These are phyloP conservation scores for Neurospora sp. DNA, from an alignment of 495 filamentous ascomycete genomes.

Conservation along the genomic window DNA sequence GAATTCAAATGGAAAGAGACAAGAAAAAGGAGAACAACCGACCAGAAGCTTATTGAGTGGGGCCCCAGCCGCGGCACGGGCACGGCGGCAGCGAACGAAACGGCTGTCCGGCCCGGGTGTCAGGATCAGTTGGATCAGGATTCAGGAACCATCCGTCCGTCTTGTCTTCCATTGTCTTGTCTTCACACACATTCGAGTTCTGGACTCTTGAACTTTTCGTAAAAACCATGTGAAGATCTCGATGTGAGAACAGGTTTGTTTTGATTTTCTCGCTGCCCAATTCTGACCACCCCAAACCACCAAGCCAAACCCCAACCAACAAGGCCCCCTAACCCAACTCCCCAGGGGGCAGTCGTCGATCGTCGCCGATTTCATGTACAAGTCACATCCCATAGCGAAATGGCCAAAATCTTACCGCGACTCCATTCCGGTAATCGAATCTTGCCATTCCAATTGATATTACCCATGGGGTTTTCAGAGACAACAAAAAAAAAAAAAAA, in stretches of 20 bases:
- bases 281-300: background rate
- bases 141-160: background rate
- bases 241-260: background rate
- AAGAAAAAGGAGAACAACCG: background rate
- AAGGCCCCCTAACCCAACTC: background rate
- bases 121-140: background rate
- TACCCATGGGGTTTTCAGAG: background rate
- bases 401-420: background rate
- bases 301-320: background rate
- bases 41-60: background rate
- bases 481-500: background rate
- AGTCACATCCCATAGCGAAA: background rate
- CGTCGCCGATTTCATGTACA: background rate
- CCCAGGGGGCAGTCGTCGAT: background rate
- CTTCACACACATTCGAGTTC: background rate
- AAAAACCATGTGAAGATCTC: background rate
- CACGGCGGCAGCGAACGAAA: background rate
- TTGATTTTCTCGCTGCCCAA: background rate
- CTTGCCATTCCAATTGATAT: background rate
- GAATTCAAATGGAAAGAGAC: background rate
- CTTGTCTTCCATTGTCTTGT: background rate
- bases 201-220: background rate
- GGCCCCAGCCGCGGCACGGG: background rate
- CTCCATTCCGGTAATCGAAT: background rate
- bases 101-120: background rate